These are phyloP conservation scores for Nicotiana obtusifolia DNA, from an alignment of 257 asterid genomes.

Conservation along the genomic window DNA sequence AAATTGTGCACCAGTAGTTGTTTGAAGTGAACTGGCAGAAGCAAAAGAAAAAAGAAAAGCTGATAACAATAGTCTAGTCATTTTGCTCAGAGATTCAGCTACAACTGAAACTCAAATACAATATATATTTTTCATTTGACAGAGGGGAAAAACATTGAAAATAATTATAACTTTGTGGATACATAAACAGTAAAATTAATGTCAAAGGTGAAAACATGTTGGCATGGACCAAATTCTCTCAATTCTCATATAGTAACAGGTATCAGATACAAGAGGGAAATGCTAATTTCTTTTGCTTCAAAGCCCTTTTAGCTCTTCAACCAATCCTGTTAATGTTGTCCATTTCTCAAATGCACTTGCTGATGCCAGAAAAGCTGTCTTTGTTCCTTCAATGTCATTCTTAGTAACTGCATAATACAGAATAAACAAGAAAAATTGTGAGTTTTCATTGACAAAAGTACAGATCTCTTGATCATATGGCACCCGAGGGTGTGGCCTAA, in stretches of 20 bases:
- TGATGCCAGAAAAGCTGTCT: constrained; percentile 62
- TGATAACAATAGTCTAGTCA: not conserved
- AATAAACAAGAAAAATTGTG: not conserved
- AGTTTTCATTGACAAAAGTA: not conserved
- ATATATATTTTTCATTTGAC: not conserved
- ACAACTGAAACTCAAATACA: not conserved
- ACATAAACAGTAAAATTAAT: not conserved
- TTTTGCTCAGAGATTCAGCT: not conserved
- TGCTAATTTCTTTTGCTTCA: constrained; percentile 25
- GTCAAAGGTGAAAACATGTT: not conserved
- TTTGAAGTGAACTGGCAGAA: not conserved
- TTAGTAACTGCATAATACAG: constrained; percentile 39
- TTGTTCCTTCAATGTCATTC: constrained; percentile 73
- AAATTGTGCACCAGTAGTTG: not conserved
- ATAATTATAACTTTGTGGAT: not conserved
- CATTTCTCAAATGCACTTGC: constrained; percentile 85
- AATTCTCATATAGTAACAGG: not conserved
- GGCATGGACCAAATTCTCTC: not conserved
- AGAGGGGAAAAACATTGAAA: not conserved
- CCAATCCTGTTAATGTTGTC: constrained; percentile 68
- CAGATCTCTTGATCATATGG: too few species aligned
- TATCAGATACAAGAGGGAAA: not conserved
- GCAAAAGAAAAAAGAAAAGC: not conserved
- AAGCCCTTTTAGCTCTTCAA: constrained; percentile 73
- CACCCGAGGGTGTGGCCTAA: too few species aligned